Evolutionary conservation across 2,329 filamentous ascomycete genomes (phyloP), one percentile per base, ranked within the genome.

Genomic region (Zasmidium citrigriseum): DNA sequence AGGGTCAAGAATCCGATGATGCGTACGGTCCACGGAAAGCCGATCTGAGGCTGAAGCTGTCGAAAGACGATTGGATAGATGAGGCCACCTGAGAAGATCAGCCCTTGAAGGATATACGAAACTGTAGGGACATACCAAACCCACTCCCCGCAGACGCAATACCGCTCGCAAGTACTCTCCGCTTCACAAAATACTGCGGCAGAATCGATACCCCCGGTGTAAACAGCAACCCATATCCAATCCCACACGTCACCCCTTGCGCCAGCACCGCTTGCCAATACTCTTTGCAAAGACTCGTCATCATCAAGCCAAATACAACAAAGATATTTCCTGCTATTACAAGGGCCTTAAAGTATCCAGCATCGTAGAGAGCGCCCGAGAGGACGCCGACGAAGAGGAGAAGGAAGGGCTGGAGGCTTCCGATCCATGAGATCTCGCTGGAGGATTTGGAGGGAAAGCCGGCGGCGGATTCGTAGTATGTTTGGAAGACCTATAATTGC

Each of bases 11-110:
- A 85, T 0, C 75, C 82, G 11, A 81, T 69, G 34, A 82, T 71
- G 2, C 82, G 73, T 0, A 83, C 75, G 0, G 78, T 72, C 82
- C 83, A 85, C 10, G 73, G 77, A 55, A 83, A 85, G 1, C 83
- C 82, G 11, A 85, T 62, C 73, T 60, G 81, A 9, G 77, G 22
- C 80, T 68, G 2, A 76, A 79, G 38, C 79, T 79, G 54, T 82
- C 81, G 76, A 78, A 83, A 79, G 24, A 80, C 78, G 55, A 83
- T 81, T 75, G 80, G 82, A 49, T 79, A 78, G 58, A 83, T 78
- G 65, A 24, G 55, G 5, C 77, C 60, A 12, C 57, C 60, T 9
- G 27, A 3, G 5, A n/a, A 23, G n/a, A 23, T 49, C 27, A 51
- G 46, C 24, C 3, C n/a, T n/a, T n/a, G 4, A 21, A 45, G 9